Percentiles rank a stretch among this genome's conserved stretches.
These are phyloP conservation scores for Daedaleopsis sinensis DNA, from an alignment of 768 basidiomycete species.

Conservation along the genomic window DNA sequence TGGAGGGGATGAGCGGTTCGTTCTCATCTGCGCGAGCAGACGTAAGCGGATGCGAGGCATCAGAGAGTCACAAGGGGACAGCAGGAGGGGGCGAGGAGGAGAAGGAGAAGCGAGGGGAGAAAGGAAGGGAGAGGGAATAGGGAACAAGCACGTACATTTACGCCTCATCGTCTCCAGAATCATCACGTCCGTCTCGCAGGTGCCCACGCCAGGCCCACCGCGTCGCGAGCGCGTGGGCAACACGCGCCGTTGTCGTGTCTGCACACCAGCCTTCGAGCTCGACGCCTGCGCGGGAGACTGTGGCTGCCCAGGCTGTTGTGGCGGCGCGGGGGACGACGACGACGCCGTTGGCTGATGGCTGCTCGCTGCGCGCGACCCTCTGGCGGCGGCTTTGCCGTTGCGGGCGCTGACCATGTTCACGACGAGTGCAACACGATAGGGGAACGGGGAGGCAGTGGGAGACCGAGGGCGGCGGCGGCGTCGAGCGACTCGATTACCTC, in stretches of 20 bases:
- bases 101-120: background rate
- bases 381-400: conserved; percentile 2
- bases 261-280: conserved; percentile 15
- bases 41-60: background rate
- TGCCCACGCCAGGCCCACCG: conserved; percentile 81
- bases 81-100: background rate
- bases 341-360: conserved; percentile 13
- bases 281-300: conserved; percentile 9
- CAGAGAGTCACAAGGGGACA: background rate
- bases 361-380: conserved; percentile 19
- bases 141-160: conserved; percentile 56
- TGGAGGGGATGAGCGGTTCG: conserved; percentile 68
- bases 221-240: conserved; percentile 81
- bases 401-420: conserved; percentile 14
- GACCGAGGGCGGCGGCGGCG: conserved; percentile 6
- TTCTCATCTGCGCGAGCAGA: conserved; percentile 56
- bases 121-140: background rate
- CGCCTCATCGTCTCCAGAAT: conserved; percentile 81
- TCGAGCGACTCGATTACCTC: background rate
- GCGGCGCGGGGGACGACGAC: conserved; percentile 14
- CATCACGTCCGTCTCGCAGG: conserved; percentile 78
- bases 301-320: background rate
- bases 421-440: background rate
- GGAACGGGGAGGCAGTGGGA: background rate
- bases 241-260: conserved; percentile 70